phyloP scores from a whole-genome alignment of 1,139 yeast genomes.

The Pneumocystis wakefieldiae region DNA sequence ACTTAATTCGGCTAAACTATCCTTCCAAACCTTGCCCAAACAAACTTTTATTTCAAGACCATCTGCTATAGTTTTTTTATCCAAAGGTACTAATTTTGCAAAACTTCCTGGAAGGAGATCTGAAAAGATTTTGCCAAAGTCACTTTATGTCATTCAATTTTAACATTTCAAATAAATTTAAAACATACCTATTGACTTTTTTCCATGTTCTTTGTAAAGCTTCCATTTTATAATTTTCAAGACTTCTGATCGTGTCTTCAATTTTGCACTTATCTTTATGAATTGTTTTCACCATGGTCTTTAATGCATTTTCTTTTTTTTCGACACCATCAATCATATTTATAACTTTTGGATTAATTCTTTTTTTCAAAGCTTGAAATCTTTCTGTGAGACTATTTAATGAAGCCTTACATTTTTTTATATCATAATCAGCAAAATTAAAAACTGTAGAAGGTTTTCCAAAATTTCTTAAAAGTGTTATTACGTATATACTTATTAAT shows the following conservation, averaged over 20 bases:
- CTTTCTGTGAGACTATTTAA: conserved; percentile 44
- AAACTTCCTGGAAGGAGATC: conserved; percentile 81
- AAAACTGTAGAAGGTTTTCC: conserved; percentile 26
- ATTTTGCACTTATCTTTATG: conserved; percentile 84
- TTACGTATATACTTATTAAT: conserved; percentile 21
- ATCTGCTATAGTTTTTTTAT: conserved; percentile 65
- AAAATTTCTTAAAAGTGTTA: conserved; percentile 18
- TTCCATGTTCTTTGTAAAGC: conserved; percentile 74
- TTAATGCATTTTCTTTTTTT: conserved; percentile 66
- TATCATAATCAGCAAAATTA: conserved; percentile 37
- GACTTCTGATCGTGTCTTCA: conserved; percentile 69
- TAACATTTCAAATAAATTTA: background rate
- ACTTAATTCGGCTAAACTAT: conserved; percentile 81
- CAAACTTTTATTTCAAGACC: conserved; percentile 88
- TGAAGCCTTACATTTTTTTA: conserved; percentile 47
- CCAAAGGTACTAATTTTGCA: conserved; percentile 76
- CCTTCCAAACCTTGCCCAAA: conserved; percentile 90
- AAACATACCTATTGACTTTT: conserved; percentile 44
- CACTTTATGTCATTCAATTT: conserved; percentile 21
- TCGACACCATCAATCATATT: conserved; percentile 89
- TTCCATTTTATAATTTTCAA: conserved; percentile 74
- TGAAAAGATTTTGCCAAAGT: conserved; percentile 84
- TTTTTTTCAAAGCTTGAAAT: conserved; percentile 62
- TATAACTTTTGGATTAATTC: conserved; percentile 80
- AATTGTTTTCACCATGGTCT: conserved; percentile 70